These are phyloP conservation scores for Zea mays DNA, from an alignment of 176 grass and related monocot genomes.

Conservation along the genomic window Zm-B73-REFERENCE-NAM-5.0 NC_050103.1:155677501-155678000, in stretches of 20 bases:
- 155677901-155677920: conserved; percentile 19
- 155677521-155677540: neutral
- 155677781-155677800: neutral
- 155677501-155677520: conserved; percentile 25
- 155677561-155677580: no score
- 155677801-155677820: conserved; percentile 1
- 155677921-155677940: neutral
- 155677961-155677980: neutral
- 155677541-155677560: no score
- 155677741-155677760: no score
- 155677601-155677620: conserved; percentile 22
- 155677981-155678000: conserved; percentile 20
- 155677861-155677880: conserved; percentile 4
- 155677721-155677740: neutral
- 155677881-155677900: conserved; percentile 9
- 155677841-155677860: neutral
- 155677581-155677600: conserved; percentile 11
- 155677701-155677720: neutral
- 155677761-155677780: conserved; percentile 9
- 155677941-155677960: conserved; percentile 3
- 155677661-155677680: conserved; percentile 22
- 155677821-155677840: neutral
- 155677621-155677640: conserved; percentile 9
- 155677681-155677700: neutral
- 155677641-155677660: conserved; percentile 5